Base-by-base conservation (phyloP, 345 rosid genomes). In the Gossypium sturtianum region DNA sequence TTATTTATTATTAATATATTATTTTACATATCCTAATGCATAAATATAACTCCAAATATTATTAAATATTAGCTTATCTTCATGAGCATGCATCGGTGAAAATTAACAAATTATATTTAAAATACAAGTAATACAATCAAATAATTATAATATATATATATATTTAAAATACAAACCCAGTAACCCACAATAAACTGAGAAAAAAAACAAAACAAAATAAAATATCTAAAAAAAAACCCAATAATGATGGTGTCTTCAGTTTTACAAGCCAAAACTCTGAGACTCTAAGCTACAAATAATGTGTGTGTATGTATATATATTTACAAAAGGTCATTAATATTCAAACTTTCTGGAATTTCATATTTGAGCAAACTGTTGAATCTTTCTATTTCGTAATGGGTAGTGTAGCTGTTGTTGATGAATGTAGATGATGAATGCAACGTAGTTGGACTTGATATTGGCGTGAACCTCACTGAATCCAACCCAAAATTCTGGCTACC, bases 321-420 rank as follows among this genome's bases (percentile, higher is more conserved):
- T 78, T 81, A 89, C 88, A 90, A 63, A 80, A 92, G 89, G 66
- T 91, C 95, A 45, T 75, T 84, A 65, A 94, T 75, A 75, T 80
- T 85, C 67, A 92, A 86, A 81, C 84, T 79, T 64, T 87, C 90
- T 3, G 92, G 97, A 81, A 90, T 84, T 23, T 86, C 91, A 60
- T 92, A 88, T 83, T 90, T 83, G 51, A 92, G 84, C 79, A 92
- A 86, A 83, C 81, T 82, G 81, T 87, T 87, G 86, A 87, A 86
- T 81, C 92, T 85, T 60, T 89, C 94, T 73, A 75, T 87, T 77
- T 94, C 93, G 51, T 86, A 91, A 66, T 86, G 85, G 17, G 86
- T 80, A 84, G 85, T 77, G 86, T 89, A 17, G 58, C n/a, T 70
- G 51, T 85, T 77, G 78, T 88, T 86, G 72, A 79, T 49, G 56